These are phyloP conservation scores for Gossypium stocksii DNA, from an alignment of 345 rosid genomes.

Conservation along the genomic window DNA sequence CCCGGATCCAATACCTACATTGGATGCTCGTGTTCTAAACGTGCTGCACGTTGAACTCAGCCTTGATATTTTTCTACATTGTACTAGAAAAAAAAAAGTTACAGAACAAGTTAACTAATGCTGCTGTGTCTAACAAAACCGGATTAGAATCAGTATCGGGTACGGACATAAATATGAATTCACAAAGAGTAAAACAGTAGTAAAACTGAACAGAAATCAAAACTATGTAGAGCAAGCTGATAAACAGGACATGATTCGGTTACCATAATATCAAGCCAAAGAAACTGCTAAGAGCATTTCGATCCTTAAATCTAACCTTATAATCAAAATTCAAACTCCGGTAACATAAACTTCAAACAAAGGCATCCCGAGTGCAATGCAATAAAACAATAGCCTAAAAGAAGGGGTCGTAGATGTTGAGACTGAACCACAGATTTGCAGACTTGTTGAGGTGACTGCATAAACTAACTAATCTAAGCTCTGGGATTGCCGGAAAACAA, in stretches of 20 bases:
- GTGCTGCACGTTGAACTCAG: slow-evolving; percentile 28
- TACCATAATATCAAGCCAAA: background rate
- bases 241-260: background rate
- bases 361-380: background rate
- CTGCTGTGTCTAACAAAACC: background rate
- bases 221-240: background rate
- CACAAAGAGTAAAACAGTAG: background rate
- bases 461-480: background rate
- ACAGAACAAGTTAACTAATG: slow-evolving; percentile 12
- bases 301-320: background rate
- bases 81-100: slow-evolving; percentile 44
- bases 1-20: slow-evolving; percentile 65
- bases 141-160: background rate
- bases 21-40: slow-evolving; percentile 58
- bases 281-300: background rate
- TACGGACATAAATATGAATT: background rate
- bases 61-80: slow-evolving; percentile 50
- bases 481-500: background rate
- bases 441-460: background rate
- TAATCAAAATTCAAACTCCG: background rate
- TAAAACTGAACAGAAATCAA: background rate
- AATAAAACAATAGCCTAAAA: no score
- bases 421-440: background rate
- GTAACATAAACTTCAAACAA: background rate
- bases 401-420: background rate